Evolutionary conservation across 2,329 filamentous ascomycete genomes (phyloP).

Genomic region (Pleomassaria siparia): DNA sequence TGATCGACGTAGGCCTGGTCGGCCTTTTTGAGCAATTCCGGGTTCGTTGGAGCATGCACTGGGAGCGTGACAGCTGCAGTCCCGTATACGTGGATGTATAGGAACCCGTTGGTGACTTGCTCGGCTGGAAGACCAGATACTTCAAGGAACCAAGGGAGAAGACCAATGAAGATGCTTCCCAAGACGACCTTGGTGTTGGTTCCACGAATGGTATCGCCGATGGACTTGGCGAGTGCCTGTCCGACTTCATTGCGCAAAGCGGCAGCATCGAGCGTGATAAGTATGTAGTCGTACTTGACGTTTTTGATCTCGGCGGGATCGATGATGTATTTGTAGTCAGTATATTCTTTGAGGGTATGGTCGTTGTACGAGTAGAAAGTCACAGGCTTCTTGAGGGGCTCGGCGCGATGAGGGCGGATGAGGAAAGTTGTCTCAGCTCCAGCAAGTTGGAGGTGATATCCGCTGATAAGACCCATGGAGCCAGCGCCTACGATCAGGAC

Average conservation of each 20-base stretch:
- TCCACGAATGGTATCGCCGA: not conserved
- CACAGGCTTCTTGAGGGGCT: not conserved
- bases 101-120: not conserved
- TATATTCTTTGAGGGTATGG: not conserved
- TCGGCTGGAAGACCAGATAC: not conserved
- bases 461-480: not conserved
- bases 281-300: not conserved
- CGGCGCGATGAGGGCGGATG: not conserved
- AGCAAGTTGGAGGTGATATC: not conserved
- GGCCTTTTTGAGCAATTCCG: not conserved
- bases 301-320: not conserved
- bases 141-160: not conserved
- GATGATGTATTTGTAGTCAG: not conserved
- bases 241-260: not conserved
- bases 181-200: not conserved
- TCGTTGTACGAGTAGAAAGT: constrained; percentile 1
- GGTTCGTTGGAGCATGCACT: not conserved
- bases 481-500: constrained; percentile 1
- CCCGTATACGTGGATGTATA: not conserved
- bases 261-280: not conserved
- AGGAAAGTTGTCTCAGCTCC: not conserved
- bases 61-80: not conserved
- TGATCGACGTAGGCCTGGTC: not conserved
- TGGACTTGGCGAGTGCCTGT: not conserved
- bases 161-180: not conserved